A percentile compares a stretch with the other conserved stretches of the same genome.
Conservation (phyloP, 2,329 filamentous ascomycete genomes). For the Colletotrichum tanaceti region DNA sequence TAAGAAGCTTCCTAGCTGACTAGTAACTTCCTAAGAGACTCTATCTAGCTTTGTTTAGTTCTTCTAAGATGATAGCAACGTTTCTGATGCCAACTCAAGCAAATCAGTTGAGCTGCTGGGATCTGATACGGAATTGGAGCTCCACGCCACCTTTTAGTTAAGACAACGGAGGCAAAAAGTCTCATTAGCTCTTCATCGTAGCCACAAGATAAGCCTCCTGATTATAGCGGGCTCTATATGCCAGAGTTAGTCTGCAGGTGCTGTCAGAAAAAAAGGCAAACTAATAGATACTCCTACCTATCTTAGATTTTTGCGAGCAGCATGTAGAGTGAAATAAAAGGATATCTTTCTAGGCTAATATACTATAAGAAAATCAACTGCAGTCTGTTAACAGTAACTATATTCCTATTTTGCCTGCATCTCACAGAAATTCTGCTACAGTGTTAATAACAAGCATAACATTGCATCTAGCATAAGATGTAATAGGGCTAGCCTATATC, state of each 20-base stretch:
- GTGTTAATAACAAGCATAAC: not conserved
- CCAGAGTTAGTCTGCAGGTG: not conserved
- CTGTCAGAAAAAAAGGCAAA: not conserved
- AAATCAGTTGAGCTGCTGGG: not conserved
- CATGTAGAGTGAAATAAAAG: too few relatives aligned
- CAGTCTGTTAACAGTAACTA: too few relatives aligned
- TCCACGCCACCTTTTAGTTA: slow-evolving; percentile 11
- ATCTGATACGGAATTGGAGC: slow-evolving; percentile 6
- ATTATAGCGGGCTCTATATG: slow-evolving; percentile 3
- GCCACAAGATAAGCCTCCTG: not conserved
- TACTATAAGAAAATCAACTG: too few relatives aligned
- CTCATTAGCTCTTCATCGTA: slow-evolving; percentile 7
- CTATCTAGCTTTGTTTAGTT: not conserved
- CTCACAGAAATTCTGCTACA: not conserved
- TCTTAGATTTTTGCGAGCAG: not conserved
- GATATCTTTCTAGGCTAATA: too few relatives aligned
- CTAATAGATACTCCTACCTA: too few relatives aligned
- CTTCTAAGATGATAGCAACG: not conserved
- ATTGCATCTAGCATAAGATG: not conserved
- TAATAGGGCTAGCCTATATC: not conserved
- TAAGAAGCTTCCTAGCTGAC: not conserved
- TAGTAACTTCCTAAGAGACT: not conserved
- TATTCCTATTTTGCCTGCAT: too few relatives aligned
- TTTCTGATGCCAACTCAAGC: not conserved
- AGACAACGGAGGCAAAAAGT: not conserved